These are phyloP conservation scores for Triticum timopheevii DNA, from an alignment of 176 grass and related monocot genomes.

Conservation along the genomic window DNA sequence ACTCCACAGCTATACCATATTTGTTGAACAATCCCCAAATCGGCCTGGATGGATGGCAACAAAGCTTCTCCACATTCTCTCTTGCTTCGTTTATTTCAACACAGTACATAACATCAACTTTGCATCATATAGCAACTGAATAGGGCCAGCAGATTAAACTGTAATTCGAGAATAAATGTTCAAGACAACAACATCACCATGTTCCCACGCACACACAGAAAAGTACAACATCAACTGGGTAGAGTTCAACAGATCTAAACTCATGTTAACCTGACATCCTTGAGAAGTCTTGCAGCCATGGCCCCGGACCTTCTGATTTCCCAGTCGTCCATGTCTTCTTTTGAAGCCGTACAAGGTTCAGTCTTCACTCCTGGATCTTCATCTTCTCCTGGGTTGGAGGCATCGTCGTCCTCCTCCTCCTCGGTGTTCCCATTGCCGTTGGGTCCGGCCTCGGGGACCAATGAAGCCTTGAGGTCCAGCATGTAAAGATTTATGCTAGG, in stretches of 20 bases:
- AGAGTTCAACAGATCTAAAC: not conserved
- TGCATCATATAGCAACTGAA: not conserved
- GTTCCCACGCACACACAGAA: not conserved
- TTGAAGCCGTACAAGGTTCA: not conserved
- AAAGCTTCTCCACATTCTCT: no score
- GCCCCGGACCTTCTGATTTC: constrained; percentile 79
- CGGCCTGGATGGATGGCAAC: no score
- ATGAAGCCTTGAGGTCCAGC: constrained; percentile 63
- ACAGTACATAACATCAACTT: not conserved
- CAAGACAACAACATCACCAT: not conserved
- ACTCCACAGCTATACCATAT: no score
- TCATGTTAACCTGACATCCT: constrained; percentile 68
- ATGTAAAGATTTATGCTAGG: constrained; percentile 84
- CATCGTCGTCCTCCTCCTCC: constrained; percentile 59
- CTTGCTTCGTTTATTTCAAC: not conserved
- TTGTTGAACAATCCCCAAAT: no score
- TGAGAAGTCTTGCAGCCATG: constrained; percentile 88
- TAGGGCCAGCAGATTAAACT: not conserved
- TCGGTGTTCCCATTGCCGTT: constrained; percentile 22
- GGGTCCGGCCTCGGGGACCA: not conserved
- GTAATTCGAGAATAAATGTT: not conserved
- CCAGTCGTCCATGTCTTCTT: constrained; percentile 61
- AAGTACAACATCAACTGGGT: not conserved
- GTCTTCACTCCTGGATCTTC: constrained; percentile 10
- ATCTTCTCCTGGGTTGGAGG: constrained; percentile 31